phyloP scores from a whole-genome alignment of 768 basidiomycete species.

The Panaeolus cyanescens region DNA sequence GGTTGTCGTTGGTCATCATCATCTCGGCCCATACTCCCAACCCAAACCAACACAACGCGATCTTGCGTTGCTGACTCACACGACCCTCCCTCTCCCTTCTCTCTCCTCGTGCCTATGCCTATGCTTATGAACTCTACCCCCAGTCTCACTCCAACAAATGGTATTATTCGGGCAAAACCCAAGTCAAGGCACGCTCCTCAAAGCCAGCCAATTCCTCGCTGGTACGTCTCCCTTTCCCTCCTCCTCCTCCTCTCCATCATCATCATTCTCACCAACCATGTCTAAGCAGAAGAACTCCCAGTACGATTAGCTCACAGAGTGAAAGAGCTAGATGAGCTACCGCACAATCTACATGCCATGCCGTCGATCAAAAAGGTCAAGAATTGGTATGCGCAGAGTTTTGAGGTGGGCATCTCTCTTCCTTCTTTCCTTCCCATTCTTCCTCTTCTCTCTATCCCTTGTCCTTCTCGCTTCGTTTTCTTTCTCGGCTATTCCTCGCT shows the following conservation, averaged over 20 bases:
- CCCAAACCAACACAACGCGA: too few relatives aligned
- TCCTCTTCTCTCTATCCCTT: too few relatives aligned
- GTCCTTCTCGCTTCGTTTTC: too few relatives aligned
- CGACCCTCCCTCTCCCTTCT: not conserved
- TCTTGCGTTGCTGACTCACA: not conserved
- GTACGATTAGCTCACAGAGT: constrained; percentile 95
- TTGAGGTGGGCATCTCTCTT: constrained; percentile 88
- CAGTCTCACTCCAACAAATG: constrained; percentile 97
- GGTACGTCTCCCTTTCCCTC: constrained; percentile 51
- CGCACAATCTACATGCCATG: constrained; percentile 90
- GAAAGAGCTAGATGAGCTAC: constrained; percentile 92
- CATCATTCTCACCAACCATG: too few relatives aligned
- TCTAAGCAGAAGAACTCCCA: constrained; percentile 79
- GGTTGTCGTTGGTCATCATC: constrained; percentile 55
- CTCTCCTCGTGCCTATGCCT: too few relatives aligned
- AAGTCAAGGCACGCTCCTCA: constrained; percentile 90
- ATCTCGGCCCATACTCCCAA: too few relatives aligned
- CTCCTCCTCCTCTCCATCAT: too few relatives aligned
- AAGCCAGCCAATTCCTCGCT: constrained; percentile 85
- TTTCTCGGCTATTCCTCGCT: too few relatives aligned
- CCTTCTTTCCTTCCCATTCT: not conserved
- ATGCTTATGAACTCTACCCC: not conserved
- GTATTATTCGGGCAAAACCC: constrained; percentile 97
- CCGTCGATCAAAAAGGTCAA: constrained; percentile 92
- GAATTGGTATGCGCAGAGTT: constrained; percentile 99